Evolutionary conservation across 495 filamentous ascomycete genomes (phyloP).

Genomic region (Terfezia claveryi): DNA sequence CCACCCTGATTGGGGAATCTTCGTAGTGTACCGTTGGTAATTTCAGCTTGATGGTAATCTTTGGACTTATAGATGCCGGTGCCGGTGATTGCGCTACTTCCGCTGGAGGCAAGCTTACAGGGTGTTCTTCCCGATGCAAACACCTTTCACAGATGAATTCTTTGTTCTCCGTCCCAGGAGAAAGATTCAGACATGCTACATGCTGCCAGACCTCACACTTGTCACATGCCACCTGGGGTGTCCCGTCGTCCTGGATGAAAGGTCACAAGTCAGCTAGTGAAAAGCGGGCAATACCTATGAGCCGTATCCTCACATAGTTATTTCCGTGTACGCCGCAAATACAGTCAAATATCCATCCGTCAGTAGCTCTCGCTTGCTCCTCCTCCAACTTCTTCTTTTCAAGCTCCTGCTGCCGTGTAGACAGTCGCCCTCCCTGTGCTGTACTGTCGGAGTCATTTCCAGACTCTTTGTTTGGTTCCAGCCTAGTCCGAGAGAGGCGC

Average conservation of each 20-base stretch:
- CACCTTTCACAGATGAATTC: conserved; percentile 74
- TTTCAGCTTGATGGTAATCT: conserved; percentile 54
- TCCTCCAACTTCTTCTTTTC: conserved; percentile 48
- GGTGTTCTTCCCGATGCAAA: conserved; percentile 26
- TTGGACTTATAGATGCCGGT: conserved; percentile 9
- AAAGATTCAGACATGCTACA: conserved; percentile 67
- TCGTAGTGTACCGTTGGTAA: conserved; percentile 18
- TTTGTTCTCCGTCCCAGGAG: conserved; percentile 50
- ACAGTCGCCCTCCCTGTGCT: not conserved
- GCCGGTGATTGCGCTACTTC: too few relatives aligned
- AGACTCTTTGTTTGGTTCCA: not conserved
- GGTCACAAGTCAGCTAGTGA: not conserved
- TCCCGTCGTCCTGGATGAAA: conserved; percentile 50
- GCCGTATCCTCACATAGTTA: conserved; percentile 25
- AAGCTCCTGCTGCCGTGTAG: conserved; percentile 28
- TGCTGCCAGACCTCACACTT: conserved; percentile 93
- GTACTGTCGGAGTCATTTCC: not conserved
- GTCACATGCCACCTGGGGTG: conserved; percentile 86
- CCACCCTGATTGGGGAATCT: too few relatives aligned
- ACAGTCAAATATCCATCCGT: conserved; percentile 81
- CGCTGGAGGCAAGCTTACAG: not conserved
- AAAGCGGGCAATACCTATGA: not conserved
- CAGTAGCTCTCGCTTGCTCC: conserved; percentile 7
- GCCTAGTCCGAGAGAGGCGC: conserved; percentile 23
- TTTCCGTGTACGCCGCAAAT: conserved; percentile 75